Evolutionary conservation across 2,329 filamentous ascomycete species (phyloP).

Genomic region (Penicillium sp.): DNA sequence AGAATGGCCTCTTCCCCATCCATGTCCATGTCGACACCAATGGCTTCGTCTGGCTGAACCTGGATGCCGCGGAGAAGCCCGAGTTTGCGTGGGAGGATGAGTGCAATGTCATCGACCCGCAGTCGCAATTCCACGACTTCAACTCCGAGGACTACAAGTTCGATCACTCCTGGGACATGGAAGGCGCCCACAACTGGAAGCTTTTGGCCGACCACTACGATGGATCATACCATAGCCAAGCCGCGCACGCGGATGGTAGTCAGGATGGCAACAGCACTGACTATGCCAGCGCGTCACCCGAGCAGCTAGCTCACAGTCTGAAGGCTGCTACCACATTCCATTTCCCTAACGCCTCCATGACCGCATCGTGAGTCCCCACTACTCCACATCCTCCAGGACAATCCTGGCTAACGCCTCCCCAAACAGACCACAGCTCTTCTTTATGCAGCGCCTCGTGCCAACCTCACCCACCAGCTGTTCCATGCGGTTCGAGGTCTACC

Average conservation of each 20-base stretch:
- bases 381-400: neutral
- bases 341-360: conserved; percentile 37
- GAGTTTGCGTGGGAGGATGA: conserved; percentile 21
- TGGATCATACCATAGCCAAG: conserved; percentile 53
- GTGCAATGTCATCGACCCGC: conserved; percentile 16
- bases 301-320: conserved; percentile 50
- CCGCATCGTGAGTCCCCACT: conserved; percentile 32
- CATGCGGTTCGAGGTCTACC: conserved; percentile 64
- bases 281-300: conserved; percentile 42
- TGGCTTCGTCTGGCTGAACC: conserved; percentile 26
- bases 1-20: conserved; percentile 24
- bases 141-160: conserved; percentile 21
- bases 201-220: conserved; percentile 33
- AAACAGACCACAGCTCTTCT: conserved; percentile 55
- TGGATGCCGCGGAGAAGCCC: conserved; percentile 16
- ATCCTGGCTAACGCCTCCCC: neutral
- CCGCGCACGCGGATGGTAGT: conserved; percentile 36
- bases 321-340: conserved; percentile 35
- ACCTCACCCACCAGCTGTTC: conserved; percentile 49
- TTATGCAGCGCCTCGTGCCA: conserved; percentile 62
- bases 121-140: conserved; percentile 13
- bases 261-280: conserved; percentile 51
- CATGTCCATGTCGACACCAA: conserved; percentile 21
- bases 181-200: conserved; percentile 24
- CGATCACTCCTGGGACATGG: conserved; percentile 19